A percentile compares a stretch with the other conserved stretches of the same genome.
phyloP scores from a whole-genome alignment of 768 basidiomycete species.

The Rhodotorula toruloides region DNA sequence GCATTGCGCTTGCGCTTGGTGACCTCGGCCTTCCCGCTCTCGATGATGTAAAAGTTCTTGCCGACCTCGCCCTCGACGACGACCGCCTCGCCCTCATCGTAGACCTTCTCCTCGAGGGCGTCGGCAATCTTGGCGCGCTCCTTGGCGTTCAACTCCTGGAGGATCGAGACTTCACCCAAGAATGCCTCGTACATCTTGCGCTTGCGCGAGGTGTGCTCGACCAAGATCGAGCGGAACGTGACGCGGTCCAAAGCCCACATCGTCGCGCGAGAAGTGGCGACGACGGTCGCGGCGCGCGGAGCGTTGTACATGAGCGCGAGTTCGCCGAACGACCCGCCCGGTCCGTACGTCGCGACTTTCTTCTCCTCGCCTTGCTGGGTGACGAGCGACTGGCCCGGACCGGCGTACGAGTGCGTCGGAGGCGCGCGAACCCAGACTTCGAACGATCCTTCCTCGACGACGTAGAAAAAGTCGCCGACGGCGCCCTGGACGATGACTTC shows the following conservation, averaged over 20 bases:
- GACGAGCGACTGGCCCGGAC: constrained; percentile 47
- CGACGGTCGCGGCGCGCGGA: constrained; percentile 86
- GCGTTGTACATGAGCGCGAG: constrained; percentile 98
- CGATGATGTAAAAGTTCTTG: constrained; percentile 95
- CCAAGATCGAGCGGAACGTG: constrained; percentile 94
- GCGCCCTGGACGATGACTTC: constrained; percentile 97
- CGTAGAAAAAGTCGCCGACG: constrained; percentile 94
- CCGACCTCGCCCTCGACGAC: constrained; percentile 91
- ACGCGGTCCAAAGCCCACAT: constrained; percentile 95
- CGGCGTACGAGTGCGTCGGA: constrained; percentile 35
- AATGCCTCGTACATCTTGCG: constrained; percentile 96
- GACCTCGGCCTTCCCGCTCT: constrained; percentile 83
- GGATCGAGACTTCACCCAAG: constrained; percentile 78
- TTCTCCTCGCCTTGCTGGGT: constrained; percentile 46
- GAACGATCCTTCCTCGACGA: constrained; percentile 82
- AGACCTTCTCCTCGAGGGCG: constrained; percentile 75
- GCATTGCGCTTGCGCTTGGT: constrained; percentile 62
- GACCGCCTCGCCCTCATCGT: constrained; percentile 77
- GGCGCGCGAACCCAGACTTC: constrained; percentile 60
- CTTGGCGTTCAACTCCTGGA: constrained; percentile 75
- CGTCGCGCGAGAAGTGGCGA: constrained; percentile 68
- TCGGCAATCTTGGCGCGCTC: constrained; percentile 97
- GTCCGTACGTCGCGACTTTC: constrained; percentile 69
- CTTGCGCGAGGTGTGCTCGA: constrained; percentile 83
- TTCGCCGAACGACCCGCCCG: constrained; percentile 88